These are phyloP conservation scores for Neoascochyta sp. DNA, from an alignment of 2,329 filamentous ascomycete species.

Conservation along the genomic window DNA sequence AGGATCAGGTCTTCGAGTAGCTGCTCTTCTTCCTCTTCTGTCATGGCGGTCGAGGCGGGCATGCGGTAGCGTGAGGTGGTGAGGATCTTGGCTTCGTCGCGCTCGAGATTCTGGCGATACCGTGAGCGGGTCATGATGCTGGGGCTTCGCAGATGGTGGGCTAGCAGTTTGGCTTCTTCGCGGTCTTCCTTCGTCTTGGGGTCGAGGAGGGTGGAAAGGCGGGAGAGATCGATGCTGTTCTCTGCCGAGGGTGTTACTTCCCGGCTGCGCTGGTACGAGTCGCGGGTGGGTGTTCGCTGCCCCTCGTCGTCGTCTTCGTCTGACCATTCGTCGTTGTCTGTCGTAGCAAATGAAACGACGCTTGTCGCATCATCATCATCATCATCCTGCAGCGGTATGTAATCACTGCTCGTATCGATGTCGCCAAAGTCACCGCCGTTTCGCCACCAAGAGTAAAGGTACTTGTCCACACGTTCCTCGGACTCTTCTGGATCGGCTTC, in stretches of 20 bases:
- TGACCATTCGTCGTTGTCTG: constrained; percentile 41
- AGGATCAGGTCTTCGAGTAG: constrained; percentile 59
- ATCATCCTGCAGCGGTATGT: constrained; percentile 58
- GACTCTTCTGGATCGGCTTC: constrained; percentile 32
- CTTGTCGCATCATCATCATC: constrained; percentile 79
- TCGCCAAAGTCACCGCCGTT: constrained; percentile 81
- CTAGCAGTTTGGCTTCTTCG: constrained; percentile 75
- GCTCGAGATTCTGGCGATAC: constrained; percentile 65
- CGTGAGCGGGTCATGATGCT: constrained; percentile 76
- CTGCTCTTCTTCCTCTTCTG: constrained; percentile 53
- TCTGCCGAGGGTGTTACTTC: constrained; percentile 54
- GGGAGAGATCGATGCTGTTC: constrained; percentile 55
- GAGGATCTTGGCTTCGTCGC: constrained; percentile 67
- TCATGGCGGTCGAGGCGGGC: constrained; percentile 37
- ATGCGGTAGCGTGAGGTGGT: constrained; percentile 39
- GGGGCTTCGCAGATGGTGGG: constrained; percentile 70
- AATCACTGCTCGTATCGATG: constrained; percentile 76
- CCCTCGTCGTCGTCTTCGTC: constrained; percentile 47
- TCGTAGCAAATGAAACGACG: constrained; percentile 63
- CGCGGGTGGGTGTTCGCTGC: constrained; percentile 70
- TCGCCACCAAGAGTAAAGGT: constrained; percentile 81
- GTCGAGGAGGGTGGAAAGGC: constrained; percentile 76
- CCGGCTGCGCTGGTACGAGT: constrained; percentile 47
- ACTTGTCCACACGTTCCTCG: constrained; percentile 67
- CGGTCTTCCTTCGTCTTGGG: constrained; percentile 73